These are phyloP conservation scores for Coemansia sp. DNA, from an alignment of 192 early-diverging fungal genomes.

Conservation along the genomic window DNA sequence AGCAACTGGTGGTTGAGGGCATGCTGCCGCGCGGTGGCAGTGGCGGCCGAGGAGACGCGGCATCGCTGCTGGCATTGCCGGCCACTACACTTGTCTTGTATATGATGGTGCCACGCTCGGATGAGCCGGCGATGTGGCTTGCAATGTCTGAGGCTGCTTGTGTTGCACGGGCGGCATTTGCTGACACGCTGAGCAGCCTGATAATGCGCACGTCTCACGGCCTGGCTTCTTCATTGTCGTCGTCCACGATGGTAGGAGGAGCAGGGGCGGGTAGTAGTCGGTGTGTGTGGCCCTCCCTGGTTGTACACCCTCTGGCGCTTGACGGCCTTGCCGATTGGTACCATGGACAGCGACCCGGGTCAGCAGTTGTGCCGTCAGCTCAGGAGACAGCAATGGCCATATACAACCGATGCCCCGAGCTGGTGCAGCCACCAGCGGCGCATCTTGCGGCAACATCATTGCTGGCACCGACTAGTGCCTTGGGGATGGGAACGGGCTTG, in stretches of 20 bases:
- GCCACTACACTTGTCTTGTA: constrained; percentile 39
- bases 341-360: constrained; percentile 13
- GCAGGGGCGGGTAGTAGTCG: constrained; percentile 2
- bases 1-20: neutral
- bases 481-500: constrained; percentile 4
- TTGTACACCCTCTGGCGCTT: constrained; percentile 46
- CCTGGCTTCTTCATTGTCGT: constrained; percentile 17
- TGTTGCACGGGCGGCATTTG: constrained; percentile 24
- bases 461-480: neutral
- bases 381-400: constrained; percentile 32
- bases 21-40: neutral
- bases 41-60: constrained; percentile 9
- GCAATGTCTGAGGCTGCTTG: constrained; percentile 32
- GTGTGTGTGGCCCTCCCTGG: constrained; percentile 35
- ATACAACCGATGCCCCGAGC: constrained; percentile 44
- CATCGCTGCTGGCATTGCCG: constrained; percentile 1
- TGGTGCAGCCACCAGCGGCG: constrained; percentile 15
- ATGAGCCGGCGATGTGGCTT: constrained; percentile 28
- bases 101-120: constrained; percentile 34
- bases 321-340: constrained; percentile 24
- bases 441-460: neutral
- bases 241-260: neutral
- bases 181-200: constrained; percentile 24
- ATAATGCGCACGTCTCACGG: constrained; percentile 34
- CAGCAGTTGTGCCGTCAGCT: constrained; percentile 13